These are phyloP conservation scores for Leishmania martiniquensis DNA, from an alignment of 208 protist species.

Conservation along the genomic window DNA sequence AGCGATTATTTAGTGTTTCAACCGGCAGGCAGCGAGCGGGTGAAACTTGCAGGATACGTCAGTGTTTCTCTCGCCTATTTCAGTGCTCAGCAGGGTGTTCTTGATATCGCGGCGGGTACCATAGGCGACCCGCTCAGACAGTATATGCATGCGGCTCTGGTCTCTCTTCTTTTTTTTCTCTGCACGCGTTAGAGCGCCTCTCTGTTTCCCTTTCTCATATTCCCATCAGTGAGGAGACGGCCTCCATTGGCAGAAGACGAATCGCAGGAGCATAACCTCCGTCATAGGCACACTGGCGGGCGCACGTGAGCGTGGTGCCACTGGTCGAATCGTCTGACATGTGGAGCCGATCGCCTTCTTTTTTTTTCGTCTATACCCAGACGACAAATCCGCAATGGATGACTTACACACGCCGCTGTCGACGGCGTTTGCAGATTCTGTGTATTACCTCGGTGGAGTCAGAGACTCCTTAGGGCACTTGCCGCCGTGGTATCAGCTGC, in stretches of 20 bases:
- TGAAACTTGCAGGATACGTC: not conserved
- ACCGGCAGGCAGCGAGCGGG: not conserved
- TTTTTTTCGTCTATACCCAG: not conserved
- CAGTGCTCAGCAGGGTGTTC: not conserved
- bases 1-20: too few relatives aligned
- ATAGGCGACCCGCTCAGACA: not conserved
- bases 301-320: not conserved
- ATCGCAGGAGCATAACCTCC: not conserved
- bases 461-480: slow-evolving; percentile 79
- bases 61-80: not conserved
- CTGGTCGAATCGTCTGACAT: not conserved
- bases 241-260: not conserved
- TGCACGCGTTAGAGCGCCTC: too few relatives aligned
- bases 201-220: not conserved
- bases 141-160: not conserved
- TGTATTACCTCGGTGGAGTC: slow-evolving; percentile 65
- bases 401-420: not conserved
- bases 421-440: not conserved
- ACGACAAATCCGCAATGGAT: not conserved
- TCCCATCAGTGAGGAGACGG: not conserved
- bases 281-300: not conserved
- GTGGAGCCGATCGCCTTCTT: not conserved
- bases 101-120: not conserved
- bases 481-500: slow-evolving; percentile 84
- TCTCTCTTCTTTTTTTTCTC: not conserved